Percentiles rank a stretch among this genome's conserved stretches.
These are phyloP conservation scores for Candida adriatica DNA, from an alignment of 805 yeast genomes.

Conservation along the genomic window DNA sequence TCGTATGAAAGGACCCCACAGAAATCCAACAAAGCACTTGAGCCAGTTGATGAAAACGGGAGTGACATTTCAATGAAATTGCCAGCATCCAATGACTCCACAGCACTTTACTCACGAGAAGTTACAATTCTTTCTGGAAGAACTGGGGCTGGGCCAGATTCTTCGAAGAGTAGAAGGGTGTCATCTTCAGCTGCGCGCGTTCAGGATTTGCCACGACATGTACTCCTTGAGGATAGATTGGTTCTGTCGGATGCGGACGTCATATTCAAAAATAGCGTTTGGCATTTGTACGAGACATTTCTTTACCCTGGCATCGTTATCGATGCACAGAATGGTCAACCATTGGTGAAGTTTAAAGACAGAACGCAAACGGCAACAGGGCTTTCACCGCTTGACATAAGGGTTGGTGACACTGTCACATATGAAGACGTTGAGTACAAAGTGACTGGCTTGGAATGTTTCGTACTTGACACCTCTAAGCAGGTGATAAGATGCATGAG, in stretches of 20 bases:
- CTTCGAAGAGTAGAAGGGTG: too few relatives aligned
- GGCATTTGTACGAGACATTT: conserved; percentile 45
- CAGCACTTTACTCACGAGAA: too few relatives aligned
- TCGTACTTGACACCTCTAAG: conserved; percentile 10
- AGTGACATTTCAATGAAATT: too few relatives aligned
- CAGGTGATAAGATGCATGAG: conserved; percentile 44
- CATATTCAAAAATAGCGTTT: conserved; percentile 34
- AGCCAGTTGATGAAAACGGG: neutral
- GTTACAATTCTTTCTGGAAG: too few relatives aligned
- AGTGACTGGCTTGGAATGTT: conserved; percentile 41
- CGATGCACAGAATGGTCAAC: conserved; percentile 22
- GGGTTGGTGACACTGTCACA: conserved; percentile 48
- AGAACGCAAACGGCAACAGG: conserved; percentile 25
- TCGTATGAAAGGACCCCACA: neutral
- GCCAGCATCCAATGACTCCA: neutral
- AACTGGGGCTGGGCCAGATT: too few relatives aligned
- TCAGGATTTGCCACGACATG: conserved; percentile 1
- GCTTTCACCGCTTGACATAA: conserved; percentile 38
- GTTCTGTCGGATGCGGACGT: conserved; percentile 25
- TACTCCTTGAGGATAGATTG: conserved; percentile 4
- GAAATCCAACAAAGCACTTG: neutral
- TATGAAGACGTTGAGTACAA: conserved; percentile 29
- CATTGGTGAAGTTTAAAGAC: conserved; percentile 35
- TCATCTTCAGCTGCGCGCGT: neutral
- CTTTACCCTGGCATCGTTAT: conserved; percentile 44